Conservation (phyloP, 768 basidiomycete species). For the Podaxis sp. region DNA sequence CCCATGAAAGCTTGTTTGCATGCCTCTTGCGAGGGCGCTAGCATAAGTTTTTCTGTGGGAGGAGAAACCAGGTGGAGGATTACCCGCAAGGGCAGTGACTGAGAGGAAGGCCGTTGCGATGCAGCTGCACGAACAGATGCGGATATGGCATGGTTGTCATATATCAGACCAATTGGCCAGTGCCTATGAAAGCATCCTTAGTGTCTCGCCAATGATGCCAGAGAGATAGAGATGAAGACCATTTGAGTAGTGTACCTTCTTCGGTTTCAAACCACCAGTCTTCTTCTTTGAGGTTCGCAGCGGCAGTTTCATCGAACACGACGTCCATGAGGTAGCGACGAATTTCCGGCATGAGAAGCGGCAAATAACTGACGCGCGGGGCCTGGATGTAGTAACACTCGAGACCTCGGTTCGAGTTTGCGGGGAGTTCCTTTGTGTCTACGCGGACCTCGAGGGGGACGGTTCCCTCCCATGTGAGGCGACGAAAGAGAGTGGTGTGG, state of each 20-base stretch:
- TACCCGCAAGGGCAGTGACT: slow-evolving; percentile 66
- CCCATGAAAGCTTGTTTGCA: slow-evolving; percentile 96
- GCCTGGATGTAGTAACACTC: slow-evolving; percentile 92
- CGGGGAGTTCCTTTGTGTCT: slow-evolving; percentile 85
- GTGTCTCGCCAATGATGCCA: background rate
- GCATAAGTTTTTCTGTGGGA: slow-evolving; percentile 81
- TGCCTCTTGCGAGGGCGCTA: slow-evolving; percentile 77
- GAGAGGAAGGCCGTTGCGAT: slow-evolving; percentile 30
- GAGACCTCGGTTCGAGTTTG: slow-evolving; percentile 84
- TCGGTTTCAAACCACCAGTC: slow-evolving; percentile 99
- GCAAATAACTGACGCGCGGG: slow-evolving; percentile 90
- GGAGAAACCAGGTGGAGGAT: slow-evolving; percentile 87
- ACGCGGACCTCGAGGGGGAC: slow-evolving; percentile 89
- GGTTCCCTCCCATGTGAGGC: slow-evolving; percentile 89
- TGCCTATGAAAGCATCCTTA: slow-evolving; percentile 62
- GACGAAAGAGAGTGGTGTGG: slow-evolving; percentile 78
- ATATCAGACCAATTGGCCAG: slow-evolving; percentile 95
- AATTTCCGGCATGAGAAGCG: slow-evolving; percentile 87
- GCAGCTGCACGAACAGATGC: slow-evolving; percentile 52
- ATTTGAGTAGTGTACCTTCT: slow-evolving; percentile 79
- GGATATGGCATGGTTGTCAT: slow-evolving; percentile 79
- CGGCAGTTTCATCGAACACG: slow-evolving; percentile 85
- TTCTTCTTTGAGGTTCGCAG: slow-evolving; percentile 75
- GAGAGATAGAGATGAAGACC: slow-evolving; percentile 50
- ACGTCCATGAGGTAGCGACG: slow-evolving; percentile 88